Base-by-base conservation (phyloP, 2,329 filamentous ascomycete species). In the Colletotrichum sp. region DNA sequence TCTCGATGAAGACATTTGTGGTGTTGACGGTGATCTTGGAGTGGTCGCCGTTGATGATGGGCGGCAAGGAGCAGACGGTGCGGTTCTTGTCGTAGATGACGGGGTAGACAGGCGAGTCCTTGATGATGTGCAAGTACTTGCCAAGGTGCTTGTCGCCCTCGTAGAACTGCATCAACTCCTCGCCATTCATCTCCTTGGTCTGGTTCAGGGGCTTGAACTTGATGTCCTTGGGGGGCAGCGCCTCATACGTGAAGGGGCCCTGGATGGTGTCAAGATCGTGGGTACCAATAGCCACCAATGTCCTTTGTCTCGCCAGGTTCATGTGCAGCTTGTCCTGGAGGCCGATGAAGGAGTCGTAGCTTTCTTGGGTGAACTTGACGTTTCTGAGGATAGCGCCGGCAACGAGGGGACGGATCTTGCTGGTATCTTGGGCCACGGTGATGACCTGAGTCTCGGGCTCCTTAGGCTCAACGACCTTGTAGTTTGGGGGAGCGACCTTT, bases 281-380 rank as follows among this genome's bases (percentile, higher is more conserved):
- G 5, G 97, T 99, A 80, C 97, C 97, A 83, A 99, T 98, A 26
- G 96, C 95, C n/a, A 98, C 96, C 63, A 99, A 88, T 1, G 96
- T 98, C 81, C 97, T 90, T 86, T 99, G 95, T 77, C 97, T 93
- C 65, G 97, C 98, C 79, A 99, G 89, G 83, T 99, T 99, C 84
- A 96, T 94, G 88, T 99, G 97, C 64, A 99, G 92, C 89, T 99
- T 99, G 88, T 99, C 98, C 88, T 99, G 97, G 64, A 99, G 91
- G 72, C 94, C 92, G 84, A 99, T 99, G 94, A 99, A 99, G 82
- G 96, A 98, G 80, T 98, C 95, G 85, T 99, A 99, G 79, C 94
- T 91, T 80, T 93, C 95, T 88, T 97, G 91, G 80, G 95, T 96
- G 89, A 99, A 99, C 82, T 93, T 95, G 88, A 99, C 91, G 84